A percentile compares a stretch with the other conserved stretches of the same genome.
Conservation (phyloP, 768 basidiomycete species). For the Lactarius tabidus region DNA sequence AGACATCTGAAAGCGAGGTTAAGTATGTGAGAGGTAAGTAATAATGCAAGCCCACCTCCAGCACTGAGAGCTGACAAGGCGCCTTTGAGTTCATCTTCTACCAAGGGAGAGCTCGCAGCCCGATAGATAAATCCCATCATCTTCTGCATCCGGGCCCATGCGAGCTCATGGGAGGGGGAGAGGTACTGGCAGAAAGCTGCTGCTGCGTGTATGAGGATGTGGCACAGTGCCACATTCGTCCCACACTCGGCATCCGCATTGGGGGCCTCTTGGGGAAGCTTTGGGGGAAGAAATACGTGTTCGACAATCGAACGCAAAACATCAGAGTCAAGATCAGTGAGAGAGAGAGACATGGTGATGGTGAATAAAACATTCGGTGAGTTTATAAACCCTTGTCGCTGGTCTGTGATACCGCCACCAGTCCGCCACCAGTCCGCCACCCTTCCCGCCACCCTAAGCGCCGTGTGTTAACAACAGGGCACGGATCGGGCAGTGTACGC, state of each 20-base stretch:
- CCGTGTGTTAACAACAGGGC: neutral
- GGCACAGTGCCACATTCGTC: slow-evolving; percentile 4
- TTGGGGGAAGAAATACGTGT: slow-evolving; percentile 16
- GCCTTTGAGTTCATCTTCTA: neutral
- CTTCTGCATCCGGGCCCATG: slow-evolving; percentile 1
- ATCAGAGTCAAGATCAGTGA: neutral
- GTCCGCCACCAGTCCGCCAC: too few relatives aligned
- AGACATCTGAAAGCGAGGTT: slow-evolving; percentile 1
- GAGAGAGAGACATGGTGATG: neutral
- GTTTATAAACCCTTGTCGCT: neutral
- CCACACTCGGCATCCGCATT: neutral
- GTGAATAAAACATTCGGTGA: too few relatives aligned
- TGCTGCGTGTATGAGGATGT: slow-evolving; percentile 5
- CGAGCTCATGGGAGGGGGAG: neutral
- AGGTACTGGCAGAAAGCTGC: neutral
- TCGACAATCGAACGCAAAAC: slow-evolving; percentile 3
- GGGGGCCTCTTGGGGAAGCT: slow-evolving; percentile 14
- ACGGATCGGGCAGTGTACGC: neutral
- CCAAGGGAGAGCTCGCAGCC: neutral
- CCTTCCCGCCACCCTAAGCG: slow-evolving; percentile 1
- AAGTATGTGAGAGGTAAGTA: too few relatives aligned
- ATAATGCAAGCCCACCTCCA: neutral
- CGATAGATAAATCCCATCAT: neutral
- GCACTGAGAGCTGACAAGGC: neutral
- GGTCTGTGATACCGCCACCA: neutral